Evolutionary conservation across 768 basidiomycete genomes (phyloP).

Genomic region (Lyophyllum semitale): DNA sequence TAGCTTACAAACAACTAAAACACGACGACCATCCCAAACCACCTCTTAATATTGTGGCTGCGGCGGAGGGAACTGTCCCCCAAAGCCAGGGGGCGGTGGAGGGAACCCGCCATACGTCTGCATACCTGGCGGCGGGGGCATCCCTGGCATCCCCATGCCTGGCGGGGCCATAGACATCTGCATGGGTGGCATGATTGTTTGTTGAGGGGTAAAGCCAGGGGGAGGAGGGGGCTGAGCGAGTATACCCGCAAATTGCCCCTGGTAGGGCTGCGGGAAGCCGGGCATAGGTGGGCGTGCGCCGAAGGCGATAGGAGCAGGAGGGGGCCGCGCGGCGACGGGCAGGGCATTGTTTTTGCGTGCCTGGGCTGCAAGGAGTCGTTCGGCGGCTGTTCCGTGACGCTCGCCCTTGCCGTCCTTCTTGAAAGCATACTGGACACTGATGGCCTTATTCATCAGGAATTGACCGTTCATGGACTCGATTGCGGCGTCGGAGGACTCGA

Average conservation of each 20-base stretch:
- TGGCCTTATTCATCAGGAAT: slow-evolving; percentile 98
- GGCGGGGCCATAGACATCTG: slow-evolving; percentile 28
- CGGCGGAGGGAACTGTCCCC: slow-evolving; percentile 47
- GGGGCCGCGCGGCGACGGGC: slow-evolving; percentile 75
- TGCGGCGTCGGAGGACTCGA: slow-evolving; percentile 95
- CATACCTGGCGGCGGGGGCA: slow-evolving; percentile 32
- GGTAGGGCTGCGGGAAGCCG: slow-evolving; percentile 75
- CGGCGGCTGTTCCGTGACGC: slow-evolving; percentile 95
- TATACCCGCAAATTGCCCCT: slow-evolving; percentile 93
- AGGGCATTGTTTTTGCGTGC: slow-evolving; percentile 94
- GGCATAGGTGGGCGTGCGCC: slow-evolving; percentile 67
- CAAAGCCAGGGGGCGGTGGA: slow-evolving; percentile 69
- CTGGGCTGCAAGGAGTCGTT: slow-evolving; percentile 92
- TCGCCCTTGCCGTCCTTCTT: slow-evolving; percentile 99
- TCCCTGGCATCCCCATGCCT: neutral
- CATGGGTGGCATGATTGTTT: slow-evolving; percentile 61
- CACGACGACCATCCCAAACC: neutral
- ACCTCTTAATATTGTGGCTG: slow-evolving; percentile 35
- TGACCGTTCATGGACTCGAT: slow-evolving; percentile 97
- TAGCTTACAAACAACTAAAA: slow-evolving; percentile 18
- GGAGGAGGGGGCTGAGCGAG: slow-evolving; percentile 83
- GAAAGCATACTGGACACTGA: slow-evolving; percentile 97
- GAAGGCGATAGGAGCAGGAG: slow-evolving; percentile 73
- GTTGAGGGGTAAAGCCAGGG: slow-evolving; percentile 75
- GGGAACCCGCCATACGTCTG: slow-evolving; percentile 54